A percentile compares a stretch with the other conserved stretches of the same genome.
These are phyloP conservation scores for Ustilago tritici DNA, from an alignment of 1,284 basidiomycete genomes.

Conservation along the genomic window DNA sequence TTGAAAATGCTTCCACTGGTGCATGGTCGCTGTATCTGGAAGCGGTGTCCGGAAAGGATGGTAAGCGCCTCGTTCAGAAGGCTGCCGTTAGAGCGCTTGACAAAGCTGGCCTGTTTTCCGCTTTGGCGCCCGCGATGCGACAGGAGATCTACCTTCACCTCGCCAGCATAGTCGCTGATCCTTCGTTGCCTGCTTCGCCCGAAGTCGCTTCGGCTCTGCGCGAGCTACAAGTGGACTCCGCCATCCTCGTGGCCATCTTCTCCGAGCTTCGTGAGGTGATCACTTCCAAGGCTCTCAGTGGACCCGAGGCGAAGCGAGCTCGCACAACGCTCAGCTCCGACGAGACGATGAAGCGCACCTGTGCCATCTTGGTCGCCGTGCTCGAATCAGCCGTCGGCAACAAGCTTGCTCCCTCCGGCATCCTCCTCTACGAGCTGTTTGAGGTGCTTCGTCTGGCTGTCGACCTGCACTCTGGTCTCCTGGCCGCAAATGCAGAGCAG, in stretches of 20 bases:
- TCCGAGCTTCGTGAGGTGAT: conserved; percentile 73
- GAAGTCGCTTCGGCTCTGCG: conserved; percentile 47
- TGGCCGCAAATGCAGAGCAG: conserved; percentile 82
- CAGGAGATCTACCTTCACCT: conserved; percentile 75
- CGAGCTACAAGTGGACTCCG: conserved; percentile 62
- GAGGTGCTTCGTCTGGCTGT: conserved; percentile 80
- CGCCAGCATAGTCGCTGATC: conserved; percentile 52
- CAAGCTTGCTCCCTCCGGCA: conserved; percentile 77
- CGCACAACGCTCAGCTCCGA: conserved; percentile 43
- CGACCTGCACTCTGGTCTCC: conserved; percentile 72
- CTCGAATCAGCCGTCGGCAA: conserved; percentile 79
- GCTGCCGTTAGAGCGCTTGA: conserved; percentile 70
- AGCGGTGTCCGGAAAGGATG: conserved; percentile 28
- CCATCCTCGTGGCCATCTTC: conserved; percentile 77
- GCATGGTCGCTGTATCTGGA: conserved; percentile 44
- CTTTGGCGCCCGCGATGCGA: conserved; percentile 74
- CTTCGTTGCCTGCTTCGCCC: conserved; percentile 33
- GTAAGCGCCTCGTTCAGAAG: conserved; percentile 37
- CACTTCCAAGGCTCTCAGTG: conserved; percentile 73
- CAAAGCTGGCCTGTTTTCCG: conserved; percentile 73
- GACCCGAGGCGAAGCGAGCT: conserved; percentile 61
- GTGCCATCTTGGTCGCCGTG: conserved; percentile 71
- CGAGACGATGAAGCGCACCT: conserved; percentile 47
- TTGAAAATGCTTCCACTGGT: conserved; percentile 72
- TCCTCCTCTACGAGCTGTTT: conserved; percentile 80